phyloP scores from a whole-genome alignment of 1,284 basidiomycete genomes.

The Puccinia triticina region DNA sequence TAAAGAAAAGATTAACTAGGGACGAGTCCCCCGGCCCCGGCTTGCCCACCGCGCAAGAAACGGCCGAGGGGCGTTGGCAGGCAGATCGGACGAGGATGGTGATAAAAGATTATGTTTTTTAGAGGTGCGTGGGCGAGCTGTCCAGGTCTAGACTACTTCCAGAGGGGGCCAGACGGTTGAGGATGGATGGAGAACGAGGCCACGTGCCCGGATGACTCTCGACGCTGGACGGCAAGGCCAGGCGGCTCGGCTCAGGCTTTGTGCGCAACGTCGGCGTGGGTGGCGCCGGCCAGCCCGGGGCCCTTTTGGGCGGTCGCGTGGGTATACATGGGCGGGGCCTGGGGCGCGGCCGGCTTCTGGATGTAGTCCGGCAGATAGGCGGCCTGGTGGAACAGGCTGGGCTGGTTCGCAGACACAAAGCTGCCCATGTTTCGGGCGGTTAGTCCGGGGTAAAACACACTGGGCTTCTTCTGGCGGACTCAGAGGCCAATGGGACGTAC shows the following conservation, averaged over 20 bases:
- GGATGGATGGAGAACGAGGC: too few species aligned
- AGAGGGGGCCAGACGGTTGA: too few species aligned
- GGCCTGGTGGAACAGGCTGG: slow-evolving; percentile 25
- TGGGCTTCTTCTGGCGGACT: background rate
- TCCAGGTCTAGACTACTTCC: too few species aligned
- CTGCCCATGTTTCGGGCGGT: slow-evolving; percentile 5
- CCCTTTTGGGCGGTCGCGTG: background rate
- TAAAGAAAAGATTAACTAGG: too few species aligned
- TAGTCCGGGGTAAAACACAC: background rate
- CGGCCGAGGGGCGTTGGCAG: too few species aligned
- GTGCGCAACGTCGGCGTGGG: background rate
- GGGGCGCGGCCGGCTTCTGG: slow-evolving; percentile 22
- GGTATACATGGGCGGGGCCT: background rate
- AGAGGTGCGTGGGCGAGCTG: too few species aligned
- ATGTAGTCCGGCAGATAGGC: slow-evolving; percentile 49
- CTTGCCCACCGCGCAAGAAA: too few species aligned
- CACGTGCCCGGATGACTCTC: background rate
- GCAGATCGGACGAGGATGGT: too few species aligned
- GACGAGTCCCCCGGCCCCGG: too few species aligned
- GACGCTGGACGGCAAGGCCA: background rate
- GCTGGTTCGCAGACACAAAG: slow-evolving; percentile 35
- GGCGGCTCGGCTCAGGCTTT: slow-evolving; percentile 20
- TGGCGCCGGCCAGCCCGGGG: too few species aligned
- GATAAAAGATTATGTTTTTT: background rate
- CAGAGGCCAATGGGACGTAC: slow-evolving; percentile 1